A percentile compares a stretch with the other conserved stretches of the same genome.
These are phyloP conservation scores for Yarrowia deformans DNA, from an alignment of 805 yeast genomes.

Conservation along the genomic window DNA sequence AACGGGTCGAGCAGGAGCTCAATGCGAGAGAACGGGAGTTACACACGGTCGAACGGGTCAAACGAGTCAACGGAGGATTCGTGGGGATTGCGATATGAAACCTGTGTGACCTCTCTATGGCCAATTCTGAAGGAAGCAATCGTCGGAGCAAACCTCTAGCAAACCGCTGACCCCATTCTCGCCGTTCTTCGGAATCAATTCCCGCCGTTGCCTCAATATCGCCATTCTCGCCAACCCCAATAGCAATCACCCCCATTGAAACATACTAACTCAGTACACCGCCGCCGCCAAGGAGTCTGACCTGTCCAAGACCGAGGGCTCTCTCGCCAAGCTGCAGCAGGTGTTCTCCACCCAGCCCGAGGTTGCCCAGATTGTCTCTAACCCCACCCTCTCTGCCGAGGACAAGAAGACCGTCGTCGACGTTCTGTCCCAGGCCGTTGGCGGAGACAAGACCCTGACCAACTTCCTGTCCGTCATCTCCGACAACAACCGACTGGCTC, in stretches of 20 bases:
- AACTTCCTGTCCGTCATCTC: constrained; percentile 87
- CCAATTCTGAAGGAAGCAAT: no score
- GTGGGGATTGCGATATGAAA: no score
- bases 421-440: constrained; percentile 57
- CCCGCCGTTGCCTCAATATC: no score
- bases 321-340: constrained; percentile 65
- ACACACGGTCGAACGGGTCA: no score
- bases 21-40: no score
- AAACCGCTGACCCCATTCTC: not conserved
- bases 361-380: constrained; percentile 65
- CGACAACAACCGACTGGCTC: constrained; percentile 89
- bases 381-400: constrained; percentile 81
- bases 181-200: no score
- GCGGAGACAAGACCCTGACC: constrained; percentile 72
- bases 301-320: constrained; percentile 70
- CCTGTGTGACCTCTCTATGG: no score
- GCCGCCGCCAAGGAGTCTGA: constrained; percentile 87
- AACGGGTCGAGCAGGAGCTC: not conserved
- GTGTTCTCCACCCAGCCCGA: constrained; percentile 69
- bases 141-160: no score
- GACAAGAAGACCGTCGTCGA: constrained; percentile 78
- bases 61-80: no score
- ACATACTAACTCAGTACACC: constrained; percentile 57
- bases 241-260: not conserved
- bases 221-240: no score